Base-by-base conservation (phyloP, 176 grass and related monocot species). In the Poa pratensis region DNA sequence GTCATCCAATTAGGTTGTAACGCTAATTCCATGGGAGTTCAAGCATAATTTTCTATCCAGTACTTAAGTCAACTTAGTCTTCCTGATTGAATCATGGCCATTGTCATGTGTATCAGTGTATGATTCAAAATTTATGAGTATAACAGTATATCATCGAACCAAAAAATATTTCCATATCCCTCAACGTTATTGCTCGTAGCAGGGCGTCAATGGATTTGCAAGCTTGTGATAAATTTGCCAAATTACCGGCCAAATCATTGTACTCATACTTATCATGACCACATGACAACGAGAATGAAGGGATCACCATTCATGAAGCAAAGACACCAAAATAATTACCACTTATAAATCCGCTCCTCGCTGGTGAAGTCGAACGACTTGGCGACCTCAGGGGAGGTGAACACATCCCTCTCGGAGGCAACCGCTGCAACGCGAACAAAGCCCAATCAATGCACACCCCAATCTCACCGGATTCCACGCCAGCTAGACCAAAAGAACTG, bases 331-430 rank as follows among this genome's bases (percentile, higher is more conserved):
- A 12, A 37, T n/a, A n/a, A 80, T 92, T 95, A 94, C 96, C 96
- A 98, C 40, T 88, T 98, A 82, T 98, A 98, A 77, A 98, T 98
- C 27, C 93, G 87, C 63, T 98, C 93, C 90, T 95, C 96, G 20
- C 86, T 92, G 37, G 91, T 27, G 85, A 98, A 98, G 89, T 98
- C 96, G 34, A 98, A 98, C 39, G 89, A 80, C 83, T 98, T 98
- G 0, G 96, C 85, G 9, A 85, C 88, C 78, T 86, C 91, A 5
- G 93, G 96, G 66, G 96, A 98, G 81, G 86, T 94, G 85, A 98
- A 98, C 80, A 92, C 91, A 35, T 92, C 93, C 37, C 75, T 82
- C 55, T 95, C 89, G 3, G 89, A 85, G 27, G 93, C 86, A 85
- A 95, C 20, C 45, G 64, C 96, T 93, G 91, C 64, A 72, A 37